Conservation (phyloP, 192 early-diverging fungal genomes). For the Allomyces javanicus region DNA sequence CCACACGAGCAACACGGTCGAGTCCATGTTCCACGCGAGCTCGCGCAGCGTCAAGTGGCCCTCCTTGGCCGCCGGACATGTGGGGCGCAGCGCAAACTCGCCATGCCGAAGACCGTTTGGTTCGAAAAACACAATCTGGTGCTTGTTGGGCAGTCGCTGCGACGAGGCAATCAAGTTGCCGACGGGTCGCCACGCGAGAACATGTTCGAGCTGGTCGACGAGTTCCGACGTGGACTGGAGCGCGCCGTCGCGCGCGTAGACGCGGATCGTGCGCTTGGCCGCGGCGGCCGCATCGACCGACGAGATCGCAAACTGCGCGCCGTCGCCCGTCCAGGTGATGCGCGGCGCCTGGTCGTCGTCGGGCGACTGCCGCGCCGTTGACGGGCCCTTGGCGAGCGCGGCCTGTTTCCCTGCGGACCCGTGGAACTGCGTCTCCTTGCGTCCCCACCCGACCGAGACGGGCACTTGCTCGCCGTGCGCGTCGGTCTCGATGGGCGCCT, state of each 20-base stretch:
- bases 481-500: slow-evolving; percentile 50
- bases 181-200: slow-evolving; percentile 61
- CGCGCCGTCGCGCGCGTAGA: slow-evolving; percentile 73
- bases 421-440: slow-evolving; percentile 92
- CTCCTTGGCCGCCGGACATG: slow-evolving; percentile 9
- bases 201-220: slow-evolving; percentile 56
- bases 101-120: slow-evolving; percentile 85
- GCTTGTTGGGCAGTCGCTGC: slow-evolving; percentile 51
- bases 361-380: slow-evolving; percentile 19
- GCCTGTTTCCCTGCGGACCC: slow-evolving; percentile 67
- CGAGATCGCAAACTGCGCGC: slow-evolving; percentile 58
- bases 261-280: slow-evolving; percentile 21
- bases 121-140: slow-evolving; percentile 87
- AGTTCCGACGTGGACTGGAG: slow-evolving; percentile 61
- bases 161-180: slow-evolving; percentile 67
- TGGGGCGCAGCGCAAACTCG: slow-evolving; percentile 53
- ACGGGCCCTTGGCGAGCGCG: slow-evolving; percentile 20
- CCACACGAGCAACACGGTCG: slow-evolving; percentile 62
- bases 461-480: slow-evolving; percentile 46
- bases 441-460: slow-evolving; percentile 88
- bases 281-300: slow-evolving; percentile 30
- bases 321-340: slow-evolving; percentile 82
- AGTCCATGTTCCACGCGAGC: slow-evolving; percentile 73
- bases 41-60: slow-evolving; percentile 27
- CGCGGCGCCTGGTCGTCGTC: slow-evolving; percentile 54